Conservation (phyloP, 495 filamentous ascomycete species). For the Gamarada debralockiae region DNA sequence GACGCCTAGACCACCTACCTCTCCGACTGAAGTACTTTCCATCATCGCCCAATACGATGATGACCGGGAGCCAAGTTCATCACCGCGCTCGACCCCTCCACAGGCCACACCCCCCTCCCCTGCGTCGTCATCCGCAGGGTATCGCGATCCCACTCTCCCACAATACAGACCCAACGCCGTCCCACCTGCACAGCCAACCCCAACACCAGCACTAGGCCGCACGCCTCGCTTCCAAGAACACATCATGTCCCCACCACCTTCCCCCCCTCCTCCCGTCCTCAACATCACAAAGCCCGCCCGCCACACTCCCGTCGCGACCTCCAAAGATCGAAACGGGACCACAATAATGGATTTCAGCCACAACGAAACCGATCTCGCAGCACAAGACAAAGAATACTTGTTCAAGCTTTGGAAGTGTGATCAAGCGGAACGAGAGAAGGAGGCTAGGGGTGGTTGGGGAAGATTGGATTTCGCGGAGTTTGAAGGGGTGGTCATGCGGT, state of each 20-base stretch:
- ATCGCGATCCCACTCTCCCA: conserved; percentile 65
- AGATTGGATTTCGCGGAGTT: conserved; percentile 71
- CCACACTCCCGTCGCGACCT: not conserved
- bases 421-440: conserved; percentile 59
- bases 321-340: conserved; percentile 3
- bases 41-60: conserved; percentile 11
- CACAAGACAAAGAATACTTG: conserved; percentile 23
- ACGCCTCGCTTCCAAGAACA: not conserved
- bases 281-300: not conserved
- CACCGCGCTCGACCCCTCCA: conserved; percentile 8
- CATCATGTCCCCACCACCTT: not conserved
- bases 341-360: too few species aligned
- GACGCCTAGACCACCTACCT: not conserved
- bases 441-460: conserved; percentile 67
- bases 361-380: conserved; percentile 10
- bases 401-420: conserved; percentile 55
- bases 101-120: not conserved
- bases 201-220: not conserved
- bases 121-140: not conserved
- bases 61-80: not conserved
- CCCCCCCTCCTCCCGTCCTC: not conserved
- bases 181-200: conserved; percentile 33
- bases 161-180: conserved; percentile 61
- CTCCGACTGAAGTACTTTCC: conserved; percentile 9
- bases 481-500: conserved; percentile 56